phyloP scores from a whole-genome alignment of 257 asterid genomes.

The Haberlea rhodopensis region DNA sequence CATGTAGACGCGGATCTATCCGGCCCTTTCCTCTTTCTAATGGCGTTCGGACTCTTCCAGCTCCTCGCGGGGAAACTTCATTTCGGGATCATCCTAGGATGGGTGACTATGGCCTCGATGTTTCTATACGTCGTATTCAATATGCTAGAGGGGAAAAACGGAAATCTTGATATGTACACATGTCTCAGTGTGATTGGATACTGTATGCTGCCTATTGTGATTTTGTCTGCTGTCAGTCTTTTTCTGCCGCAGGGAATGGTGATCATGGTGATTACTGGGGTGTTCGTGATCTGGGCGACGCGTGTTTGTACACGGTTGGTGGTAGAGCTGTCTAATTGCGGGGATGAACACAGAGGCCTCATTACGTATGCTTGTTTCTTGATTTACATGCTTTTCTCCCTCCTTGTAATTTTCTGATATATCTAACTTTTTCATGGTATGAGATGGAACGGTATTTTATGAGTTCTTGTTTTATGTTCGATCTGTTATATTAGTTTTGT shows the following conservation, averaged over 20 bases:
- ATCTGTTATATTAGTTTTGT: not conserved
- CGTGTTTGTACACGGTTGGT: conserved; percentile 86
- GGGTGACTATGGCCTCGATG: conserved; percentile 81
- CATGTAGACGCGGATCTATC: conserved; percentile 94
- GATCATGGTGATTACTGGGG: conserved; percentile 59
- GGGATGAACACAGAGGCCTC: conserved; percentile 83
- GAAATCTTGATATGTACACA: conserved; percentile 80
- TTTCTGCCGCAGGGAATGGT: conserved; percentile 80
- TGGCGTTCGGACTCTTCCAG: conserved; percentile 87
- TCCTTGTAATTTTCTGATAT: conserved; percentile 71
- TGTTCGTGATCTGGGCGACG: conserved; percentile 79
- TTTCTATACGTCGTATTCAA: conserved; percentile 77
- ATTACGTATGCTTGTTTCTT: conserved; percentile 82
- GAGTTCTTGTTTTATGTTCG: not conserved
- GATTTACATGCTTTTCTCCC: conserved; percentile 76
- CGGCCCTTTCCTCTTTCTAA: conserved; percentile 76
- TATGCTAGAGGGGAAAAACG: conserved; percentile 82
- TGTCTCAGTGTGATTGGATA: conserved; percentile 87
- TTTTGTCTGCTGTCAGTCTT: conserved; percentile 69
- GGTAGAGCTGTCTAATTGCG: conserved; percentile 85
- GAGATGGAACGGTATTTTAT: not conserved
- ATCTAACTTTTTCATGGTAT: not conserved
- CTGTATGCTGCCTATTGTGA: conserved; percentile 84
- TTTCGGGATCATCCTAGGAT: conserved; percentile 76
- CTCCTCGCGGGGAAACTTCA: conserved; percentile 86